These are phyloP conservation scores for Thalassiosira profunda DNA, from an alignment of 108 stramenopile genomes.

Conservation along the genomic window DNA sequence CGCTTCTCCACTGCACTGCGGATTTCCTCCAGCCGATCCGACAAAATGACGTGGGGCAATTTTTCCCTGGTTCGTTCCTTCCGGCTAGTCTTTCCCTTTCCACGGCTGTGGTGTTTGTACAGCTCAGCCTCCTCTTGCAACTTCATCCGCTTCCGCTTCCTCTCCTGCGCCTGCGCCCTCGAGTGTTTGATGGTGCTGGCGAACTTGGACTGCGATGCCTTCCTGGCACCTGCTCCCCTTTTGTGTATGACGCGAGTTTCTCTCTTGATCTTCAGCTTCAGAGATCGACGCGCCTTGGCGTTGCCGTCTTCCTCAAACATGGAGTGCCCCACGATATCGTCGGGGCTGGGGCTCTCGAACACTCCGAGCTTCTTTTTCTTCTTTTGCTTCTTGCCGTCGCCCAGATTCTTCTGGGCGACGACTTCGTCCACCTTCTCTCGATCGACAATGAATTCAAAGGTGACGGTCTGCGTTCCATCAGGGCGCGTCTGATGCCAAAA, in stretches of 20 bases:
- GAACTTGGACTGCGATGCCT: conserved; percentile 29
- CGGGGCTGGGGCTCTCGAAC: too few species aligned
- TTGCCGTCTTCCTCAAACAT: conserved; percentile 90
- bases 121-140: conserved; percentile 80
- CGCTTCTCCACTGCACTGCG: conserved; percentile 65
- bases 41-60: conserved; percentile 85
- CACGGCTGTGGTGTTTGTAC: conserved; percentile 51
- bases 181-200: conserved; percentile 39
- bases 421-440: conserved; percentile 70
- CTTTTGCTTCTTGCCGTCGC: conserved; percentile 23
- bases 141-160: conserved; percentile 72
- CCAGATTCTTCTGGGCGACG: conserved; percentile 42
- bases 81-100: conserved; percentile 79
- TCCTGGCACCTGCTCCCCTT: conserved; percentile 16
- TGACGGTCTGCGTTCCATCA: conserved; percentile 77
- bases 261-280: conserved; percentile 34
- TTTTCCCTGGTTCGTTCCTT: conserved; percentile 82
- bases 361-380: conserved; percentile 18
- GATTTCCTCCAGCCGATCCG: conserved; percentile 78
- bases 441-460: conserved; percentile 85
- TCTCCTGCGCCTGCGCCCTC: conserved; percentile 46
- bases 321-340: conserved; percentile 71
- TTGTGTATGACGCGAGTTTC: conserved; percentile 14
- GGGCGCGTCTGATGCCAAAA: conserved; percentile 65
- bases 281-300: neutral